A percentile compares a stretch with the other conserved stretches of the same genome.
These are phyloP conservation scores for Lasiodiplodia hormozganensis DNA, from an alignment of 2,329 filamentous ascomycete genomes.

Conservation along the genomic window DNA sequence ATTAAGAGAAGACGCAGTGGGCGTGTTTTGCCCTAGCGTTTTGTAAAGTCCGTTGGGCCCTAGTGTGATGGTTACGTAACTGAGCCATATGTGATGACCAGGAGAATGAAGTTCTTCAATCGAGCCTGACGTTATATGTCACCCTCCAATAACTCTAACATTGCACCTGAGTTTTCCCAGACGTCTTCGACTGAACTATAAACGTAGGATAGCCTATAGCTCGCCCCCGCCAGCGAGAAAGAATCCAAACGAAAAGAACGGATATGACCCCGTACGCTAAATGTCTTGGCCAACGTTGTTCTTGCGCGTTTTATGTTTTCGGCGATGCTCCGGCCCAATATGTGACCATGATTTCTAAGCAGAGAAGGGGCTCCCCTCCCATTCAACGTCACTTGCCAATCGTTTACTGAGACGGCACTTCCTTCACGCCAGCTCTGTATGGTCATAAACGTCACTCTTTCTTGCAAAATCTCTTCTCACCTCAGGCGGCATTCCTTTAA, in stretches of 20 bases:
- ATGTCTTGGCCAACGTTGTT: not conserved
- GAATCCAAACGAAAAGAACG: not conserved
- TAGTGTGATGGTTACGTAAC: not conserved
- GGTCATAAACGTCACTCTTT: not conserved
- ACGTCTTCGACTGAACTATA: not conserved
- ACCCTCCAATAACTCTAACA: not conserved
- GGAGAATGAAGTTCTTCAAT: not conserved
- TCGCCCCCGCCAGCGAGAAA: not conserved
- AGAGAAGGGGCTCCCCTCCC: not conserved
- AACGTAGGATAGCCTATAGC: not conserved
- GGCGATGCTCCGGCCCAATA: slow-evolving; percentile 1
- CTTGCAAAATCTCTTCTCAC: not conserved
- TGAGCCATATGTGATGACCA: not conserved
- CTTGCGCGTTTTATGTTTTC: not conserved
- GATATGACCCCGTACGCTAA: not conserved
- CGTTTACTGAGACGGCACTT: not conserved
- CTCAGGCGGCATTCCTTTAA: not conserved
- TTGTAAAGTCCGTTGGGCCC: not conserved
- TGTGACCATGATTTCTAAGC: slow-evolving; percentile 9
- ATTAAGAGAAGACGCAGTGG: not conserved
- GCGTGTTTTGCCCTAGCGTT: not conserved
- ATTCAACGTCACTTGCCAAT: not conserved
- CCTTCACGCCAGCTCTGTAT: not conserved
- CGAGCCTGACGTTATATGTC: not conserved
- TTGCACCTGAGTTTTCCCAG: not conserved